These are phyloP conservation scores for Syzygium aqueum DNA, from an alignment of 345 rosid genomes.

Conservation along the genomic window DNA sequence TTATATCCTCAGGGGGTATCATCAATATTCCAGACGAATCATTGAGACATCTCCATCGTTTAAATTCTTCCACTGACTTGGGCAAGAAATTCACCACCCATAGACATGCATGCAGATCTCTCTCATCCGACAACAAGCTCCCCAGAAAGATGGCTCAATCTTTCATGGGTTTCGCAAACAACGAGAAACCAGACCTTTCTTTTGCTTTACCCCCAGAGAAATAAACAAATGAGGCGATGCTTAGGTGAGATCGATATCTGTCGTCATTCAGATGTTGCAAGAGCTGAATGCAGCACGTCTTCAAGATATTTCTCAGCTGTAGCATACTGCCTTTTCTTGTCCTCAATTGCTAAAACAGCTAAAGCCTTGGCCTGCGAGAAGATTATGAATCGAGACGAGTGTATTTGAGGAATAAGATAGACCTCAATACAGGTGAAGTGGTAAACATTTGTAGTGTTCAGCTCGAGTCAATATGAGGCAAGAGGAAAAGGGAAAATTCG, in stretches of 20 bases:
- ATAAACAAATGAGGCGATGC: neutral
- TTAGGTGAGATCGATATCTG: neutral
- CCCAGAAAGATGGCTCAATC: neutral
- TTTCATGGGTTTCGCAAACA: neutral
- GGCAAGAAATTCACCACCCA: too few relatives aligned
- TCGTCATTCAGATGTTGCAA: constrained; percentile 31
- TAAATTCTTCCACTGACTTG: neutral
- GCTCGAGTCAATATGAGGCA: neutral
- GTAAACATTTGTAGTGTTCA: neutral
- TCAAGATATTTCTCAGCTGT: constrained; percentile 85
- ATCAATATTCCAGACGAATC: neutral
- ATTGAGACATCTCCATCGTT: neutral
- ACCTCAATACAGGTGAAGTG: neutral
- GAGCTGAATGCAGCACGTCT: constrained; percentile 75
- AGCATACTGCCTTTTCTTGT: constrained; percentile 77
- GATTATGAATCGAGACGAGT: neutral
- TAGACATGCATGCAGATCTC: neutral
- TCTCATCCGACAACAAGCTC: neutral
- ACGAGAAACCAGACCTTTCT: neutral
- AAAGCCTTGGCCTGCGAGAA: constrained; percentile 68
- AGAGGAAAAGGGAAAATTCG: constrained; percentile 15
- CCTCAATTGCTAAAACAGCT: constrained; percentile 86
- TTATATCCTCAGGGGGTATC: too few relatives aligned
- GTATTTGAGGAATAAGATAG: neutral
- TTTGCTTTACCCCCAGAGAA: too few relatives aligned